Conservation (phyloP, 768 basidiomycete genomes). For the Steccherinum ochraceum region DNA sequence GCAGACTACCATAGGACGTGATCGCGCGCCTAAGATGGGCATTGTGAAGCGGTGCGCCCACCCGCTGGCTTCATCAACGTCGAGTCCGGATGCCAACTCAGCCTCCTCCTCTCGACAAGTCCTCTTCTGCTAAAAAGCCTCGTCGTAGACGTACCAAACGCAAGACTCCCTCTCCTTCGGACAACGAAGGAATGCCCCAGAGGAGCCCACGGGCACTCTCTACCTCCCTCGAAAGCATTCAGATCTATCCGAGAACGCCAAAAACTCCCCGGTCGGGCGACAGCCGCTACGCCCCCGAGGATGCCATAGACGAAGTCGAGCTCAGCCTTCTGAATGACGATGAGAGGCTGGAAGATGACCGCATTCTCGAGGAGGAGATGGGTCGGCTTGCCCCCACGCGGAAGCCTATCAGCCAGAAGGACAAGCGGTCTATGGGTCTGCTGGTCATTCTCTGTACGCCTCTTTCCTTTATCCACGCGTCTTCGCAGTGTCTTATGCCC, state of each 20-base stretch:
- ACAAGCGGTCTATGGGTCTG: slow-evolving; percentile 80
- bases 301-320: slow-evolving; percentile 48
- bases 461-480: background rate
- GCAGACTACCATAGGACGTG: too few relatives aligned
- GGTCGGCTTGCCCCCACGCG: slow-evolving; percentile 20
- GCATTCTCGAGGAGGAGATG: slow-evolving; percentile 32
- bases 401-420: slow-evolving; percentile 60
- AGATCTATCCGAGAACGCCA: slow-evolving; percentile 22
- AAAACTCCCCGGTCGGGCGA: slow-evolving; percentile 13
- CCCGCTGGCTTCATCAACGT: background rate
- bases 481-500: background rate
- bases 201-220: slow-evolving; percentile 15
- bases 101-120: background rate
- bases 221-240: slow-evolving; percentile 24
- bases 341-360: slow-evolving; percentile 40
- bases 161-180: background rate
- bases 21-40: too few relatives aligned
- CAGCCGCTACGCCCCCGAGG: slow-evolving; percentile 11
- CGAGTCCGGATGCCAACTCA: background rate
- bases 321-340: slow-evolving; percentile 54
- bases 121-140: background rate
- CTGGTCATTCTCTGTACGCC: slow-evolving; percentile 83
- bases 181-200: slow-evolving; percentile 15
- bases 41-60: background rate
- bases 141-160: background rate